These are phyloP conservation scores for Aspergillus candidus DNA, from an alignment of 2,329 filamentous ascomycete species.

Conservation along the genomic window DNA sequence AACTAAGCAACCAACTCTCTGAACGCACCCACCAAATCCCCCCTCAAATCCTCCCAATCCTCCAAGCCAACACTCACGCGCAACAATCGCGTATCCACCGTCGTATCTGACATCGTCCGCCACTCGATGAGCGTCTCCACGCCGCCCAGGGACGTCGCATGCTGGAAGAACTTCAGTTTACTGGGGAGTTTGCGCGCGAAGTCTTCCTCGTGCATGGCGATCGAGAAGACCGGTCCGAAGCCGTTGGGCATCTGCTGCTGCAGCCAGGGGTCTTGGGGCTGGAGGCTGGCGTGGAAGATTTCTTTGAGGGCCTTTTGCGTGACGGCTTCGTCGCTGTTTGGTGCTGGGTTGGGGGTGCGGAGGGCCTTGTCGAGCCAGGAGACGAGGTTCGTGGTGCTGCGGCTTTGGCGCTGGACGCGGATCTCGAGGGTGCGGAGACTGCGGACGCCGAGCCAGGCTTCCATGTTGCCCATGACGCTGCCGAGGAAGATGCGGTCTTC, in stretches of 20 bases:
- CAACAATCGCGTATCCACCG: constrained; percentile 65
- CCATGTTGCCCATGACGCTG: constrained; percentile 78
- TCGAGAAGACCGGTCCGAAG: constrained; percentile 80
- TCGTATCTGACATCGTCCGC: constrained; percentile 77
- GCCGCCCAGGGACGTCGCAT: constrained; percentile 88
- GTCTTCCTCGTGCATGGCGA: constrained; percentile 57
- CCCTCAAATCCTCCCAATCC: constrained; percentile 73
- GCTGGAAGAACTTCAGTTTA: constrained; percentile 77
- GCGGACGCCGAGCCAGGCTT: constrained; percentile 85
- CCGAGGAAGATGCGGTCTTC: constrained; percentile 72
- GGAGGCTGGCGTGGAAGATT: constrained; percentile 73
- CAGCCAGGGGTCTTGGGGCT: constrained; percentile 67
- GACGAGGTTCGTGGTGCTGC: constrained; percentile 64
- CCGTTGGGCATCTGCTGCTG: constrained; percentile 83
- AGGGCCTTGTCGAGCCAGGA: constrained; percentile 59
- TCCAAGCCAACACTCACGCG: constrained; percentile 84
- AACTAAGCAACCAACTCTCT: constrained; percentile 42
- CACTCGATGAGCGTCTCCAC: constrained; percentile 97
- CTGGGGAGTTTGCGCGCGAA: constrained; percentile 67
- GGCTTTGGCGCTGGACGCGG: constrained; percentile 69
- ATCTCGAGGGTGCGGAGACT: constrained; percentile 81
- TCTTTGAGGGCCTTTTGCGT: constrained; percentile 53
- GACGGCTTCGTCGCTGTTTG: constrained; percentile 37
- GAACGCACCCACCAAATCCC: constrained; percentile 66
- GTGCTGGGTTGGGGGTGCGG: constrained; percentile 28